Base-by-base conservation (phyloP, 176 grass and related monocot genomes). In the Secale cereale region DNA sequence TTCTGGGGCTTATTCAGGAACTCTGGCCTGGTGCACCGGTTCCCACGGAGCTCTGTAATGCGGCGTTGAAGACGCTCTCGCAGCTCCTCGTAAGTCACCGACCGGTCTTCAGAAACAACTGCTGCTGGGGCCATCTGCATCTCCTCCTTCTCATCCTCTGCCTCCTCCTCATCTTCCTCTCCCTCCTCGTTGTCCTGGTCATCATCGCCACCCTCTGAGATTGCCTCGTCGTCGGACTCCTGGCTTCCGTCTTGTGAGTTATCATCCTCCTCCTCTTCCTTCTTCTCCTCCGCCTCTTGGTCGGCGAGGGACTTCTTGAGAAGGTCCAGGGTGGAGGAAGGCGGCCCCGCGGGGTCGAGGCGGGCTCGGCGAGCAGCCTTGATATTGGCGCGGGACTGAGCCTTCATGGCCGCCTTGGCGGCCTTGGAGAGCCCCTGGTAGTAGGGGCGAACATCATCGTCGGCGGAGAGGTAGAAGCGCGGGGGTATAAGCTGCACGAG, bases 41-140 rank as follows among this genome's bases (percentile, higher is more conserved):
- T 85, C 0, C 93, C 85, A 4, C 89, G 92, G 14, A 94, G 84
- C 81, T 95, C 93, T 0, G 35, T 82, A 7, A 98, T 95, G 32
- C 88, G 87, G 39, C 48, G 83, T 0, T 78, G 83, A 15, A 95
- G 91, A 29, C 93, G 87, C 11, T 92, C 86, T 2, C 29, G 81
- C 37, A 98, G 79, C 88, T 94, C 97, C 74, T 95, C 91, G n/a
- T 95, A 94, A 17, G 96, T 98, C 81, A 95, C 83, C 4, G 93
- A 87, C 3, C 78, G 74, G 15, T 94, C 88, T n/a, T 92, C 89
- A 0, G 81, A 77, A 11, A 87, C 75, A 11, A 89, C 76, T 12
- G 79, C 64, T 19, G 83, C 78, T 0, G 76, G 31, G 13, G 77
- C 74, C 14, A 88, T 32, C 11, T 2, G 30, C 71, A 83, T 87